These are phyloP conservation scores for Leccinellum albellum DNA, from an alignment of 768 basidiomycete species.

Conservation along the genomic window DNA sequence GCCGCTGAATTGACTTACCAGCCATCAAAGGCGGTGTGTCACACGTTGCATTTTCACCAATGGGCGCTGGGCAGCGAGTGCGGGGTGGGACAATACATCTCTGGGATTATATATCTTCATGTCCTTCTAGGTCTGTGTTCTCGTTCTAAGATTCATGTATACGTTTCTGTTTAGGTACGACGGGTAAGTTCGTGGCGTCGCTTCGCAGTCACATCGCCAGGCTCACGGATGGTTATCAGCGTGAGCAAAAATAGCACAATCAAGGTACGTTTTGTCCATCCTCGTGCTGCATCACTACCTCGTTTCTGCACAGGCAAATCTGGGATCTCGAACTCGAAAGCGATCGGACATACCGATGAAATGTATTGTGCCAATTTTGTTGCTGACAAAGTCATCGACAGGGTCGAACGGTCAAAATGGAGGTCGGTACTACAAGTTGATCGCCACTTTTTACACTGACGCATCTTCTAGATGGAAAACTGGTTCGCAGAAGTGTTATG, in stretches of 20 bases:
- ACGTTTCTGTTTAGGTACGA: slow-evolving; percentile 13
- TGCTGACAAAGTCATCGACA: slow-evolving; percentile 92
- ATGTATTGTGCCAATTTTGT: slow-evolving; percentile 99
- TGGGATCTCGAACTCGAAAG: no score
- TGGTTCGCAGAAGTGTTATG: slow-evolving; percentile 2
- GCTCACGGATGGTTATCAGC: slow-evolving; percentile 86
- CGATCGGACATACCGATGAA: slow-evolving; percentile 94
- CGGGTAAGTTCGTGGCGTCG: slow-evolving; percentile 85
- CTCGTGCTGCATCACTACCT: not conserved
- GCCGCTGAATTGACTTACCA: slow-evolving; percentile 76
- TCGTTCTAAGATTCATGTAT: not conserved
- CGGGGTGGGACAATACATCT: slow-evolving; percentile 88
- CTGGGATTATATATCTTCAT: slow-evolving; percentile 51
- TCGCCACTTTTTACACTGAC: not conserved
- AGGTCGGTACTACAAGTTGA: slow-evolving; percentile 27
- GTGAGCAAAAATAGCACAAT: slow-evolving; percentile 95
- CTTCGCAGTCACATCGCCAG: slow-evolving; percentile 91
- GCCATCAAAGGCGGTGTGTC: slow-evolving; percentile 95
- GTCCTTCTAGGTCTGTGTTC: not conserved
- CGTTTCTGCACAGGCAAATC: slow-evolving; percentile 41
- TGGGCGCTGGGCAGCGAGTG: slow-evolving; percentile 86
- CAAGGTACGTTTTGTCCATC: slow-evolving; percentile 54
- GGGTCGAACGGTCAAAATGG: slow-evolving; percentile 93
- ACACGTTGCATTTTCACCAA: slow-evolving; percentile 93
- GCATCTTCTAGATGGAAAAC: slow-evolving; percentile 27